A percentile compares a stretch with the other conserved stretches of the same genome.
phyloP scores from a whole-genome alignment of 768 basidiomycete species.

The Cystofilobasidium ferigula region DNA sequence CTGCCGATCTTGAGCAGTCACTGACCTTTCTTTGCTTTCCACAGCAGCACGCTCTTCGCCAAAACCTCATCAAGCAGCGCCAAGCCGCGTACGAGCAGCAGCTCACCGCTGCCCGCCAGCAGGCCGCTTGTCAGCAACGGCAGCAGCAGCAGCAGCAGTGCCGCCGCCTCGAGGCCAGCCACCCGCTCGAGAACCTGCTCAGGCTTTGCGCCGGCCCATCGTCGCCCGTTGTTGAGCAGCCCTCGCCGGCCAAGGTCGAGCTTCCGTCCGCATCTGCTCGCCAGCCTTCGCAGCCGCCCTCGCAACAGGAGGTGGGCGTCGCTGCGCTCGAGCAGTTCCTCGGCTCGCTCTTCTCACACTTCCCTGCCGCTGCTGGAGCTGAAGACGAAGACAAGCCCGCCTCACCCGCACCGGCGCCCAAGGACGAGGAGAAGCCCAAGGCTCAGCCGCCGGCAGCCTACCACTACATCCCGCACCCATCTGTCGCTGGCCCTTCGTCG shows the following conservation, averaged over 20 bases:
- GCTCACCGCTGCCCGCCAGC: not conserved
- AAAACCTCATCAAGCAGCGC: not conserved
- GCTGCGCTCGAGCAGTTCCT: not conserved
- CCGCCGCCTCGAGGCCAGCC: not conserved
- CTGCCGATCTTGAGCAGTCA: too few species aligned
- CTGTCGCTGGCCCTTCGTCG: not conserved
- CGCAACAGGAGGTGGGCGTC: too few species aligned
- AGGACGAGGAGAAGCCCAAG: not conserved
- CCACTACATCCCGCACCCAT: conserved; percentile 21
- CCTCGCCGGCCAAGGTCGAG: too few species aligned
- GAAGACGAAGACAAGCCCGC: not conserved
- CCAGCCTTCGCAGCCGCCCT: too few species aligned
- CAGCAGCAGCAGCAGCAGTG: conserved; percentile 1
- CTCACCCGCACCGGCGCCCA: not conserved
- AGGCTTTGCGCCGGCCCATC: too few species aligned
- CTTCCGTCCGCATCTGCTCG: too few species aligned
- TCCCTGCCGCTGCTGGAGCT: not conserved
- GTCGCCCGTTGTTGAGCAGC: too few species aligned
- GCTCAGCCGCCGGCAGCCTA: not conserved
- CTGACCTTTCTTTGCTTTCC: not conserved
- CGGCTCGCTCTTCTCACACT: not conserved
- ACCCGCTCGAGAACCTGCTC: conserved; percentile 6
- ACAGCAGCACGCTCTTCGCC: not conserved
- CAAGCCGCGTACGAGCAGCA: conserved; percentile 3
- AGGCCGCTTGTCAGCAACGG: not conserved